Conservation (phyloP, 495 filamentous ascomycete genomes). For the Neurospora sp. region DNA sequence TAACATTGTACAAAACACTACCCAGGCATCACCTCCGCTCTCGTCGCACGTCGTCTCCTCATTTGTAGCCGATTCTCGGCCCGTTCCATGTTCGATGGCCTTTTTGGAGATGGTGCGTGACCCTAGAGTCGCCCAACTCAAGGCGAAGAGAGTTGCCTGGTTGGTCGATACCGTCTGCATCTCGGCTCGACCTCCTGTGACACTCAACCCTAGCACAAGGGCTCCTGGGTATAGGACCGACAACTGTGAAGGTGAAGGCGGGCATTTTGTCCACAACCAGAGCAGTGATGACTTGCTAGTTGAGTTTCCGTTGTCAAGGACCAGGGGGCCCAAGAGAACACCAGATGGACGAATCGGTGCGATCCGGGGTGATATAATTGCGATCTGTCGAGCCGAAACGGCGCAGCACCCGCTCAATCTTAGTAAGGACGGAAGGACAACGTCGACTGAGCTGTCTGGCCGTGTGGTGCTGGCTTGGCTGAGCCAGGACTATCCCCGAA, state of each 20-base stretch:
- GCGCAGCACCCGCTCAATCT: neutral
- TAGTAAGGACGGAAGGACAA: neutral
- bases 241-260: neutral
- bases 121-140: neutral
- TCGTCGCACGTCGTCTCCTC: neutral
- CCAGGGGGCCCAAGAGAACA: neutral
- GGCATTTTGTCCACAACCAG: neutral
- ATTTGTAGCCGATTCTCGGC: neutral
- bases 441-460: neutral
- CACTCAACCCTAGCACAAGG: neutral
- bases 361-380: neutral
- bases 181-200: neutral
- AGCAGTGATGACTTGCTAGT: neutral
- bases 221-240: neutral
- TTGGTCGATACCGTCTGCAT: neutral
- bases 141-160: neutral
- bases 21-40: neutral
- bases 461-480: neutral
- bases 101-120: neutral
- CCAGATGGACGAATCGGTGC: neutral
- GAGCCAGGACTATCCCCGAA: neutral
- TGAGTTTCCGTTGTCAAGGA: neutral
- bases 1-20: neutral
- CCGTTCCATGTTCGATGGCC: neutral
- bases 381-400: neutral